Evolutionary conservation across 257 asterid genomes (phyloP).

Genomic region (Sherardia arvensis): DNA sequence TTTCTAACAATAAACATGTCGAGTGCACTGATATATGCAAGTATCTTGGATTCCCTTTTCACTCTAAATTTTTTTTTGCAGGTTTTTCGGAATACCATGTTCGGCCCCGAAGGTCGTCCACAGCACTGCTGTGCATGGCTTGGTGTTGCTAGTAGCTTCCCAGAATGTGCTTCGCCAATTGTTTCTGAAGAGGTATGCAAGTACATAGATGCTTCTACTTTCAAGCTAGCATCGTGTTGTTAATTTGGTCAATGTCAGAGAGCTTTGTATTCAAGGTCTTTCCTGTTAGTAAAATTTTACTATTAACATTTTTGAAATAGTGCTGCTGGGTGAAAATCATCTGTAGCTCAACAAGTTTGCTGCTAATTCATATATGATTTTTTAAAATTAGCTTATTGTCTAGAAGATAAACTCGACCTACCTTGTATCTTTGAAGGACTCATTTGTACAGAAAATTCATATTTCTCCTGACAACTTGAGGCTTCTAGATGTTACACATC

Average conservation of each 20-base stretch:
- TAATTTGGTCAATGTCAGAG: not conserved
- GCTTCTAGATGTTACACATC: not conserved
- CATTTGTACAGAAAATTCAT: not conserved
- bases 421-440: not conserved
- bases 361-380: not conserved
- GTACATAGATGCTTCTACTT: not conserved
- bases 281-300: not conserved
- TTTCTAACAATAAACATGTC: not conserved
- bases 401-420: not conserved
- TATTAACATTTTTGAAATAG: not conserved
- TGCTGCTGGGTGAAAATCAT: not conserved
- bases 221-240: not conserved
- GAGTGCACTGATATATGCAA: conserved; percentile 1
- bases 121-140: conserved; percentile 99
- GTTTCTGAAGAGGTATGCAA: conserved; percentile 83
- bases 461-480: not conserved
- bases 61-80: conserved; percentile 17
- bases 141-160: conserved; percentile 98
- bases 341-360: not conserved
- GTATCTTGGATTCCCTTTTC: conserved; percentile 17
- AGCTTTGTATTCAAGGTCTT: not conserved
- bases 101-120: conserved; percentile 99
- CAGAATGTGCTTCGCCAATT: conserved; percentile 89
- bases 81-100: conserved; percentile 99
- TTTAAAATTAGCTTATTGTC: too few species aligned